Conservation (phyloP, 73 alveolate species). For the Paramecium caudatum region DNA sequence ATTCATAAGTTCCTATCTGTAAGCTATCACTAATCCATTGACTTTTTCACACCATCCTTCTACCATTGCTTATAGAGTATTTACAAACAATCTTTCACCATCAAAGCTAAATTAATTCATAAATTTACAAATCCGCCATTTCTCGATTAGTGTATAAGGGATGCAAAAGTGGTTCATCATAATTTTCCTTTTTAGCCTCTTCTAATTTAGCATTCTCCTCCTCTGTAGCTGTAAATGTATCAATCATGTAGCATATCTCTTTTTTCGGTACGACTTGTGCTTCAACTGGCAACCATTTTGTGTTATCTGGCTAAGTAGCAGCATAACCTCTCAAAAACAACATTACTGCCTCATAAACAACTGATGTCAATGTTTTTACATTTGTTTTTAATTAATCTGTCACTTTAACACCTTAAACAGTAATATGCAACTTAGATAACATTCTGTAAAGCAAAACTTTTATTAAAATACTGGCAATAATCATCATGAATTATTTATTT, state of each 20-base stretch:
- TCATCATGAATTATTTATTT: conserved; percentile 50
- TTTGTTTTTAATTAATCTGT: neutral
- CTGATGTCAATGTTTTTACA: conserved; percentile 21
- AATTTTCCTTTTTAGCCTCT: conserved; percentile 2
- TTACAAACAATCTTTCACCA: neutral
- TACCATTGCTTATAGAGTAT: neutral
- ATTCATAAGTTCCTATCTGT: neutral
- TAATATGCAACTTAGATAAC: neutral
- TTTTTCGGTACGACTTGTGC: neutral
- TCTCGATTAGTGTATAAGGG: conserved; percentile 33
- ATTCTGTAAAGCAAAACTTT: neutral
- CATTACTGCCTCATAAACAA: neutral
- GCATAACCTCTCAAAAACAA: neutral
- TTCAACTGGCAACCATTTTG: conserved; percentile 29
- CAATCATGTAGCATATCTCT: neutral
- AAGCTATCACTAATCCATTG: neutral
- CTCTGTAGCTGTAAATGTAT: neutral
- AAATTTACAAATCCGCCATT: conserved; percentile 52
- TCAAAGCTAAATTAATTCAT: conserved; percentile 4
- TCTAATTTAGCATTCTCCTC: conserved; percentile 1
- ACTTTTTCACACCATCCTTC: conserved; percentile 64
- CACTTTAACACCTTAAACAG: neutral
- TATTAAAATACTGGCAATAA: neutral
- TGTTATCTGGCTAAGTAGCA: conserved; percentile 25
- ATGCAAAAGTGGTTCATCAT: conserved; percentile 47